Evolutionary conservation across 1,284 basidiomycete species (phyloP).

Genomic region (Vanrija sp.): DNA sequence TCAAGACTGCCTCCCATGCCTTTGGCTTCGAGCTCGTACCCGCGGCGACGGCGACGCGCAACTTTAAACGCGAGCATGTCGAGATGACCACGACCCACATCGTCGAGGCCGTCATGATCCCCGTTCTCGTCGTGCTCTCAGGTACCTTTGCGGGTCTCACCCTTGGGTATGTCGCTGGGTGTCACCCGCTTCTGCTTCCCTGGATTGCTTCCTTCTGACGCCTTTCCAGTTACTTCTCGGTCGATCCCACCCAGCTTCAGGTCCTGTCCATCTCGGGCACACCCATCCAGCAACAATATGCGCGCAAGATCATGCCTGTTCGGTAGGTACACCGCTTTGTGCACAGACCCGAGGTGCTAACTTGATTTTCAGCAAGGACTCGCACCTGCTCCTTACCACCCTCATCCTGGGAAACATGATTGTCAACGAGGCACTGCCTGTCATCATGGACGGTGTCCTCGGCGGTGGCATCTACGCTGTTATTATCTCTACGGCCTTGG

Average conservation of each 20-base stretch:
- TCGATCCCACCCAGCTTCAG: conserved; percentile 87
- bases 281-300: conserved; percentile 72
- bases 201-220: neutral
- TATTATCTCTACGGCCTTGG: conserved; percentile 71
- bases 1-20: neutral
- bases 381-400: conserved; percentile 76
- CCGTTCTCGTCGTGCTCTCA: conserved; percentile 56
- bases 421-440: conserved; percentile 79
- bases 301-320: conserved; percentile 79
- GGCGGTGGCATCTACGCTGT: conserved; percentile 75
- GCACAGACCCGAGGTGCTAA: neutral
- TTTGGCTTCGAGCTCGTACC: conserved; percentile 5
- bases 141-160: conserved; percentile 60
- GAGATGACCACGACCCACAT: conserved; percentile 16
- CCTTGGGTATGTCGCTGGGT: conserved; percentile 26
- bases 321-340: conserved; percentile 47
- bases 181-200: no score
- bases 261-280: conserved; percentile 81
- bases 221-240: conserved; percentile 73
- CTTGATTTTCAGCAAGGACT: conserved; percentile 56
- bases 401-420: conserved; percentile 83
- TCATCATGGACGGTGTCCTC: conserved; percentile 77
- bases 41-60: neutral
- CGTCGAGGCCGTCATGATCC: conserved; percentile 54
- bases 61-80: neutral